Evolutionary conservation across 805 yeast genomes (phyloP), one percentile per base, ranked within the genome.

Genomic region (Sugiyamaella floridensis): DNA sequence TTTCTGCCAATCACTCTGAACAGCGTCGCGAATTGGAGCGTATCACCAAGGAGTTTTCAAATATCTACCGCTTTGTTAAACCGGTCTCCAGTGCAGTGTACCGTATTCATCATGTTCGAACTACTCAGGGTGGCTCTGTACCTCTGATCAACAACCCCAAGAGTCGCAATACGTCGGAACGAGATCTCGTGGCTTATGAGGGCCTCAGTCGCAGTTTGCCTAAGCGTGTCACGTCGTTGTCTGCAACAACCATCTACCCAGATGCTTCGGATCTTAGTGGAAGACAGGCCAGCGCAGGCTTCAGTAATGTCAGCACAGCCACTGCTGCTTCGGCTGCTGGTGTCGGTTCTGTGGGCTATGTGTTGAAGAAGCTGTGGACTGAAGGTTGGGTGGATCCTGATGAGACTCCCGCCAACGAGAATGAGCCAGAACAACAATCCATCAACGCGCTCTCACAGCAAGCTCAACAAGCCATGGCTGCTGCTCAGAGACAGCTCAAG

Each of bases 31-130:
- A 86, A 63, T 85, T 81, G 62, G 96, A 88, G 65, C 75, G 87
- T 55, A 76, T 86, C 32, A 80, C 89, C 12, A 74, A 90, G 55
- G 95, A 87, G 62, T 85, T 82, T 58, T 71, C 82, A 43, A 84
- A 79, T 58, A 82, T 85, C 0, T 71, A 89, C 62, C 73, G 93
- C 55, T 79, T 83, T 66, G 70, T 72, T 41, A 87, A 87, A 58
- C 95, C 96, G 0, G 69, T 86, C 1, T 76, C 78, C 4, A 85
- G 81, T 47, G 78, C 88, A 1, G 66, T 87, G 29, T 73, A 76
- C 44, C 70, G 93, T 55, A 61, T 79, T 4, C 73, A 50, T 1
- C 44, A 47, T 14, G 18, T 45, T 11, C 48, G 60, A n/a, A 15
- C 40, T 4, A 14, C 40, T 11, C 40, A 32, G n/a, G 37, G 37